phyloP scores from a whole-genome alignment of 2,329 filamentous ascomycete species.

The Pseudogymnoascus verrucosus region DNA sequence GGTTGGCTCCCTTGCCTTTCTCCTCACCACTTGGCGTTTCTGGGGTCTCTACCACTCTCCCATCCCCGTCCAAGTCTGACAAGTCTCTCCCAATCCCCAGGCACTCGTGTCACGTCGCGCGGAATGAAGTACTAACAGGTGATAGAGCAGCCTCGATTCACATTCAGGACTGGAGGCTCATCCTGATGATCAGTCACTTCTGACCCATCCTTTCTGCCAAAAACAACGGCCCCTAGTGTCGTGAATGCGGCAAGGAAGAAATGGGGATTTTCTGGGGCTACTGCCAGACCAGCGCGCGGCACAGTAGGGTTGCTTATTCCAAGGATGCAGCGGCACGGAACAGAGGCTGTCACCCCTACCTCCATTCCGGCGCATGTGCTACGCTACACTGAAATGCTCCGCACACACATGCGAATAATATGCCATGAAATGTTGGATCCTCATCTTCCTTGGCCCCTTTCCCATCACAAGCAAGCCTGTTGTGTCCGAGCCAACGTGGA shows the following conservation, averaged over 20 bases:
- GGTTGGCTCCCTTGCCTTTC: conserved; percentile 2
- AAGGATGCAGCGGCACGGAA: neutral
- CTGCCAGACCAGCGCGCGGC: neutral
- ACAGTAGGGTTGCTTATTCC: neutral
- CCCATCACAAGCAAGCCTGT: neutral
- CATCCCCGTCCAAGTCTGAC: neutral
- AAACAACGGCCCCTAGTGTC: neutral
- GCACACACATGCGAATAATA: neutral
- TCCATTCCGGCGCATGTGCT: neutral
- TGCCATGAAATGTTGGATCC: neutral
- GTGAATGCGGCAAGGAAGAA: neutral
- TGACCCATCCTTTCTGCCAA: conserved; percentile 2
- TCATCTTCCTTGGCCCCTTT: neutral
- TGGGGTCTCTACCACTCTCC: neutral
- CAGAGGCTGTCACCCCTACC: neutral
- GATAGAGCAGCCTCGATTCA: neutral
- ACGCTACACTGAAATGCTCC: neutral
- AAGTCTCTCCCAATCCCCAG: neutral
- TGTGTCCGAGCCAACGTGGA: neutral
- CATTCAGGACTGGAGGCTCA: neutral
- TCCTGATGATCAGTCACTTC: neutral
- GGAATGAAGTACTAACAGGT: neutral
- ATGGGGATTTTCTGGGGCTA: neutral
- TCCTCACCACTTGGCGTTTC: conserved; percentile 1
- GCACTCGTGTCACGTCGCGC: neutral